Base-by-base conservation (phyloP, 805 yeast species). In the Kazachstania martiniae region DNA sequence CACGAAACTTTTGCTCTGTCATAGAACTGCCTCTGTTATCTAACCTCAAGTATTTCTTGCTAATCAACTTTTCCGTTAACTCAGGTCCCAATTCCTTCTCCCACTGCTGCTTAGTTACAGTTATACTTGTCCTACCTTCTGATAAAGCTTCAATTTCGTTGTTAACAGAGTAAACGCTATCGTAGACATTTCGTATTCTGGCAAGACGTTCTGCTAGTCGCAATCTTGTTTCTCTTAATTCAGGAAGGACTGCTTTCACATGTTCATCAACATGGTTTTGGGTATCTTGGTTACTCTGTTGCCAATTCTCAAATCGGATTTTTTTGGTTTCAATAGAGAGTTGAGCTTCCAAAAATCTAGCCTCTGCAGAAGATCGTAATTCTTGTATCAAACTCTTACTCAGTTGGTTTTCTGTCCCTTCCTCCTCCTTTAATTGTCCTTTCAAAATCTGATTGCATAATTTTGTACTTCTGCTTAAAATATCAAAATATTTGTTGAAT, bases 31-130 rank as follows among this genome's bases (percentile, higher is more conserved):
- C 35, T 9, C 25, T 17, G 7, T 33, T 38, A 18, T 34, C 40
- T 3, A 22, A 23, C 21, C 36, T 44, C 34, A 52, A 32, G 27
- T 46, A 46, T 8, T 39, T 37, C 18, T 41, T 39, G 18, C 36
- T 27, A 12, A 52, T 44, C 32, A 54, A 35, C 19, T 42, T 36
- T 9, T 42, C 40, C 7, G 53, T 40, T 21, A 48, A 32, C 1
- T 39, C 38, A 12, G 28, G 17, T 12, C 58, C 58, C 8, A 54
- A 36, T 25, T 43, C 45, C 9, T 37, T 25, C 25, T 44, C 51
- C 59, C 59, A 54, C 29, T 53, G 52, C 21, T 38, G 31, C 13
- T 37, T 41, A 6, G 47, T 31, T 2, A 52, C 44, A 7, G 43
- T 37, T 17, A 54, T 31, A 21, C 36, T 41, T 2, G 54, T 44